Base-by-base conservation (phyloP, 2,329 filamentous ascomycete genomes). In the Furcasterigmium sp. region DNA sequence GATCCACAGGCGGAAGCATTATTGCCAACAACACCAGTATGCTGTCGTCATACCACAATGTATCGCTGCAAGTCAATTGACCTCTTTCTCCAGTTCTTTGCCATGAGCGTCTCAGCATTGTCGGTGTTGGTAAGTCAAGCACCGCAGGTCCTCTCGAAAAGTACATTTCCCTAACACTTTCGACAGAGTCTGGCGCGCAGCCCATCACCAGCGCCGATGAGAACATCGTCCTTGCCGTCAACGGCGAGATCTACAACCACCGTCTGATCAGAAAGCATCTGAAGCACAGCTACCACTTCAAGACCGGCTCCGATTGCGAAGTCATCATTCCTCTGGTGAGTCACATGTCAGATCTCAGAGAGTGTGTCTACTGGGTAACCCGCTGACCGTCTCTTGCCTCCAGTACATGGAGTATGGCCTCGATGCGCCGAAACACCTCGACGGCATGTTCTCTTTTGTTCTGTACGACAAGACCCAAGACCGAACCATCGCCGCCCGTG, bases 231-330 rank as follows among this genome's bases (percentile, higher is more conserved):
- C 82, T 98, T 48, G 91, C 93, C 52, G 93, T 97, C 80, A 98
- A 98, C 69, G 93, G 93, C 69, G 93, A 98, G 67, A 98, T 98
- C 65, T 98, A 98, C 79, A 98, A 98, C 82, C 93, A 98, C 73
- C 87, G 91, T 63, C 80, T 95, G 59, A 77, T 98, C 60, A 85
- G 93, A 63, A 97, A 96, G 72, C 75, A 75, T 56, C 74, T 96
- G 57, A 88, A 88, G 70, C 81, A 75, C 47, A 79, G 83, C 29
- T 96, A 96, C 69, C 84, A 91, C 68, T 98, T 97, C 83, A 96
- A 96, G 83, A 98, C 93, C 53, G 86, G 93, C 62, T 97, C 91
- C 29, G 93, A 98, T 63, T 98, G 93, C 70, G 93, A 98, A 70
- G 91, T 98, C 62, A 95, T 98, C 68, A 95, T 98, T 62, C 93